Evolutionary conservation across 768 basidiomycete genomes (phyloP).

Genomic region (Udeniomyces megalosporus): DNA sequence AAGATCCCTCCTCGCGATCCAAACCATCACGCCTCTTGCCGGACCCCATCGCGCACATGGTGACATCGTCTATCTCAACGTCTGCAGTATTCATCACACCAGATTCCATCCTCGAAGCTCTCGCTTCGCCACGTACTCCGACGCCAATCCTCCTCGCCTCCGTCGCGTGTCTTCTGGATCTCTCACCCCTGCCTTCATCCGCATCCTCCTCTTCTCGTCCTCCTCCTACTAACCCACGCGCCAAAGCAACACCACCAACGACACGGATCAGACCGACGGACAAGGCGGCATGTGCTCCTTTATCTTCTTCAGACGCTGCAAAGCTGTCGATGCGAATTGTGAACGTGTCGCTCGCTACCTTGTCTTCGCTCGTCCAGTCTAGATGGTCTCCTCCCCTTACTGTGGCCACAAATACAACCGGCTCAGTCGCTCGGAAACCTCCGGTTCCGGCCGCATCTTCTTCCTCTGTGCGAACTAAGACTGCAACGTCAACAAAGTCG

Average conservation of each 20-base stretch:
- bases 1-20: too few species aligned
- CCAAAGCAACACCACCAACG: neutral
- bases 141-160: too few species aligned
- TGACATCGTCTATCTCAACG: too few species aligned
- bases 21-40: too few species aligned
- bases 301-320: neutral
- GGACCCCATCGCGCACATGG: too few species aligned
- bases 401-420: neutral
- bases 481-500: neutral
- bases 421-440: neutral
- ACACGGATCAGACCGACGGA: too few species aligned
- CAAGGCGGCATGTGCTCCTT: neutral
- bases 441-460: neutral
- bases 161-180: too few species aligned
- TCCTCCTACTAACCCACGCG: neutral
- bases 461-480: neutral
- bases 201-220: neutral
- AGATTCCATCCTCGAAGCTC: too few species aligned
- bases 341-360: neutral
- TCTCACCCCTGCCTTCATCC: too few species aligned
- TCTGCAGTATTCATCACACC: too few species aligned
- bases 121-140: too few species aligned
- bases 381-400: neutral
- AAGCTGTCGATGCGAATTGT: constrained; percentile 1
- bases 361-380: neutral